Evolutionary conservation across 352 stramenopile species (phyloP).

Genomic region (Albugo laibachii): DNA sequence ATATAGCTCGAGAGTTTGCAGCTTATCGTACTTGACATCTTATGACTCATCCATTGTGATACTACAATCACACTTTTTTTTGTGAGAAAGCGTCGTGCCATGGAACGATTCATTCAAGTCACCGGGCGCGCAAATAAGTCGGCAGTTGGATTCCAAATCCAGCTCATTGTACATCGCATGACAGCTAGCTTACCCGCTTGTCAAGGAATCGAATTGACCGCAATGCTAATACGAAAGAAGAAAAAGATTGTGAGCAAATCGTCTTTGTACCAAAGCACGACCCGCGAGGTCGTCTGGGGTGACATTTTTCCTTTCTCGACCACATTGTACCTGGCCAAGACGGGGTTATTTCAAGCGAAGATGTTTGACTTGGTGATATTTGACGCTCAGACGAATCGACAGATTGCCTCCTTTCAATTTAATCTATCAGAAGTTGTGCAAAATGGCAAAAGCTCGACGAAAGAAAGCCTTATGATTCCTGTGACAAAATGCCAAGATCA

Average conservation of each 20-base stretch:
- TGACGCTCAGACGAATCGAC: constrained; percentile 24
- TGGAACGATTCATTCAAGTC: constrained; percentile 49
- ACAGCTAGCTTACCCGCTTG: constrained; percentile 24
- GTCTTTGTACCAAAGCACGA: constrained; percentile 20
- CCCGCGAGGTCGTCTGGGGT: constrained; percentile 44
- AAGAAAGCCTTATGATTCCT: constrained; percentile 37
- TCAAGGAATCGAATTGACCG: constrained; percentile 27
- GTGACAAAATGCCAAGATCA: constrained; percentile 37
- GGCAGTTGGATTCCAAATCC: constrained; percentile 40
- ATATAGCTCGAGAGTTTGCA: too few relatives aligned
- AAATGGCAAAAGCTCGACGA: constrained; percentile 31
- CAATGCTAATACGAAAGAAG: constrained; percentile 30
- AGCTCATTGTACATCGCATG: constrained; percentile 46
- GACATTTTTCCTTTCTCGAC: constrained; percentile 55
- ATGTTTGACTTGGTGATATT: constrained; percentile 48
- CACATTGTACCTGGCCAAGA: constrained; percentile 58
- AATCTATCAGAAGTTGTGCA: constrained; percentile 42
- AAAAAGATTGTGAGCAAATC: constrained; percentile 43
- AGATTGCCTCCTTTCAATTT: constrained; percentile 44
- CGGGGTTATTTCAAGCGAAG: constrained; percentile 44
- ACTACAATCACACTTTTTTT: too few relatives aligned
- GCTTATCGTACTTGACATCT: too few relatives aligned
- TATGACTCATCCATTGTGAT: too few relatives aligned
- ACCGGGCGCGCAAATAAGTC: constrained; percentile 35
- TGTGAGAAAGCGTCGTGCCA: constrained; percentile 13